Conservation (phyloP, 2,329 filamentous ascomycete genomes). For the Camptophora hylomeconis region DNA sequence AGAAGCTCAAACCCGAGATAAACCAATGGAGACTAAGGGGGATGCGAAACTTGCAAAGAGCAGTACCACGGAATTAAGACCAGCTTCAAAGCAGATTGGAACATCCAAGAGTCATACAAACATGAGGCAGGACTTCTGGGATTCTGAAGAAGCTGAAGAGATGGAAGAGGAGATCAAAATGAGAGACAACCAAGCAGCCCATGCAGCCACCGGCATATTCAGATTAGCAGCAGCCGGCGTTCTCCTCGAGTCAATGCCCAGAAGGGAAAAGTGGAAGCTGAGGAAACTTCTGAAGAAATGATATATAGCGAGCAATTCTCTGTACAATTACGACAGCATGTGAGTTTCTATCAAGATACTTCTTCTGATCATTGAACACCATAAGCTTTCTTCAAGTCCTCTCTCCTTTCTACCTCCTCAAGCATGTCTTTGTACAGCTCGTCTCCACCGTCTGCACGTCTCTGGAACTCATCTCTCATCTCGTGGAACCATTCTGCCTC, state of each 20-base stretch:
- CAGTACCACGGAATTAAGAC: too few species aligned
- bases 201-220: constrained; percentile 4
- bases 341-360: too few species aligned
- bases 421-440: constrained; percentile 8
- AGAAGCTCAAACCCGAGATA: constrained; percentile 1
- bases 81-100: background rate
- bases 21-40: constrained; percentile 1
- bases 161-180: constrained; percentile 1
- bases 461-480: constrained; percentile 12
- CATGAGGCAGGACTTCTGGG: too few species aligned
- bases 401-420: constrained; percentile 7
- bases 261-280: constrained; percentile 5
- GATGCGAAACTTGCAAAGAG: too few species aligned
- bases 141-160: constrained; percentile 1
- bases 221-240: constrained; percentile 4
- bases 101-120: too few species aligned
- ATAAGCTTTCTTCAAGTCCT: constrained; percentile 9
- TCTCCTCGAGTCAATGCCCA: constrained; percentile 4
- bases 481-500: constrained; percentile 13
- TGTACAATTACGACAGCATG: too few species aligned
- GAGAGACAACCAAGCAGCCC: constrained; percentile 1
- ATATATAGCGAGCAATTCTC: too few species aligned
- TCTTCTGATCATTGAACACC: too few species aligned
- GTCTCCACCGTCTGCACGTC: constrained; percentile 7
- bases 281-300: constrained; percentile 4